phyloP scores from a whole-genome alignment of 2,329 filamentous ascomycete species.

The Aspergillus versicolor region DNA sequence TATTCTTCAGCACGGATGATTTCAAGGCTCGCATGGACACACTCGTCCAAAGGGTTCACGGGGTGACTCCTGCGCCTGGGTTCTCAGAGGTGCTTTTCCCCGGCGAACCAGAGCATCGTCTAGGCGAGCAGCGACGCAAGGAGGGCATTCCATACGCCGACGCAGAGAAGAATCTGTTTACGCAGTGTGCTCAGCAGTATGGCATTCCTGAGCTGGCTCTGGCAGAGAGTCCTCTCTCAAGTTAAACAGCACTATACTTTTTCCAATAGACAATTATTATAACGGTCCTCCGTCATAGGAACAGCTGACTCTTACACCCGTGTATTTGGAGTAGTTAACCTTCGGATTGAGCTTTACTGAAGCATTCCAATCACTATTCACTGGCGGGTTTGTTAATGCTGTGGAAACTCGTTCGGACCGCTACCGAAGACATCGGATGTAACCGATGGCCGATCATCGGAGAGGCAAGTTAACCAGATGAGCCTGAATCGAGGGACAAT shows the following conservation, averaged over 20 bases:
- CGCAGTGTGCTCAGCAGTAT: neutral
- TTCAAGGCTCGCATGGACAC: conserved; percentile 63
- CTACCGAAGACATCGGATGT: neutral
- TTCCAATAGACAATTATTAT: too few species aligned
- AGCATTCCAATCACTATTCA: too few species aligned
- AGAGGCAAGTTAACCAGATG: too few species aligned
- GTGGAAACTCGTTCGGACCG: neutral
- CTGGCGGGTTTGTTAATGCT: too few species aligned
- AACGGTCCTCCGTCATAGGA: too few species aligned
- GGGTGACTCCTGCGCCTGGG: conserved; percentile 52
- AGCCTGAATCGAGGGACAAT: too few species aligned
- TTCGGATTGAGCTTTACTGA: too few species aligned
- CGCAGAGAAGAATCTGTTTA: neutral
- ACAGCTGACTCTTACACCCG: too few species aligned
- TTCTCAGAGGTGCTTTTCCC: conserved; percentile 58
- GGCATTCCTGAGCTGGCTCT: neutral
- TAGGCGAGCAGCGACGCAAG: conserved; percentile 36
- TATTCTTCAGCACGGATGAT: conserved; percentile 70
- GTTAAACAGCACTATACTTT: too few species aligned
- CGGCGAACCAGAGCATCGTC: conserved; percentile 56
- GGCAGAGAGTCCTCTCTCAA: neutral
- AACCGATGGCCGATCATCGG: neutral
- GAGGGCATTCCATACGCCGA: conserved; percentile 52
- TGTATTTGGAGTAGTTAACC: too few species aligned
- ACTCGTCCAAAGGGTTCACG: conserved; percentile 53